Evolutionary conservation across 2,329 filamentous ascomycete species (phyloP).

Genomic region (Cercospora sesami): DNA sequence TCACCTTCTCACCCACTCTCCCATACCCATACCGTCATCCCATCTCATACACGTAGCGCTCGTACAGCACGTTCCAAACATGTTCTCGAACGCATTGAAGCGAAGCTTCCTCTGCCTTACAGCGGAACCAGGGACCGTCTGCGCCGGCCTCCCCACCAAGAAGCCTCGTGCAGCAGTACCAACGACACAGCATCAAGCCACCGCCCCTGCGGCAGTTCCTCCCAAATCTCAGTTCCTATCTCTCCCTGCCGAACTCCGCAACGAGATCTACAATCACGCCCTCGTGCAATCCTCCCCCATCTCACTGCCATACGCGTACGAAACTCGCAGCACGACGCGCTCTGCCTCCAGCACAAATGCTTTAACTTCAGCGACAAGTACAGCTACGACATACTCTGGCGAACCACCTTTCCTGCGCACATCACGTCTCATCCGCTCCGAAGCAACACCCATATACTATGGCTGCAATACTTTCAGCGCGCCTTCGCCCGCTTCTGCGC

Average conservation of each 20-base stretch:
- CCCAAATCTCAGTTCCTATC: constrained; percentile 16
- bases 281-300: constrained; percentile 17
- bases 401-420: constrained; percentile 23
- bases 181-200: not conserved
- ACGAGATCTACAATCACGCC: constrained; percentile 22
- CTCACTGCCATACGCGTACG: constrained; percentile 26
- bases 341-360: not conserved
- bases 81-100: constrained; percentile 12
- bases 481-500: constrained; percentile 21
- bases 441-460: constrained; percentile 29
- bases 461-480: constrained; percentile 28
- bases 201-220: not conserved
- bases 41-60: not conserved
- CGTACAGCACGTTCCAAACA: not conserved
- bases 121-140: constrained; percentile 16
- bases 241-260: constrained; percentile 20
- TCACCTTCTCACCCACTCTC: not conserved
- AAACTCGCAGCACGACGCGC: constrained; percentile 10
- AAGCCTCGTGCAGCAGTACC: constrained; percentile 11
- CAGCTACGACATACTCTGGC: not conserved
- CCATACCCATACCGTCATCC: not conserved
- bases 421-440: constrained; percentile 20
- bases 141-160: constrained; percentile 14
- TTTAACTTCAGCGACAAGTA: not conserved
- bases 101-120: constrained; percentile 13